phyloP scores from a whole-genome alignment of 495 filamentous ascomycete species.

The Pyrenopolyporus hunteri region DNA sequence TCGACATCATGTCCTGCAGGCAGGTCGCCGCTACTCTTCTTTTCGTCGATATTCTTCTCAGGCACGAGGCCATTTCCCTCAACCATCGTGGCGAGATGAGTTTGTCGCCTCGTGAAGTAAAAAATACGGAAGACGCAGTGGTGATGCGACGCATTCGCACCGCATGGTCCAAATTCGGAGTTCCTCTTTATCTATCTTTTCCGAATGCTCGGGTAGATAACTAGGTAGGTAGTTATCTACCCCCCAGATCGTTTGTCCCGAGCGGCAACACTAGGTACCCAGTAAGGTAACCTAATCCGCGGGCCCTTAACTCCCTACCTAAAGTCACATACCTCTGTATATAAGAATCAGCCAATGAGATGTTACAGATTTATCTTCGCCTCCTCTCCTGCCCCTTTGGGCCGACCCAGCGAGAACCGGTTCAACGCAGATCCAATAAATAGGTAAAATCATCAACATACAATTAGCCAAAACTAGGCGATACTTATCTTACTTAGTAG shows the following conservation, averaged over 20 bases:
- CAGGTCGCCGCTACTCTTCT: constrained; percentile 16
- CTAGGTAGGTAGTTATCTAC: not conserved
- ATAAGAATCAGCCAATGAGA: not conserved
- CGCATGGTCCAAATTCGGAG: too few relatives aligned
- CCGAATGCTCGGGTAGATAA: too few relatives aligned
- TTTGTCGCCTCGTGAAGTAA: not conserved
- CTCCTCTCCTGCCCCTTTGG: not conserved
- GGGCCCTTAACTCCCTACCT: not conserved
- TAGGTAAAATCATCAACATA: too few relatives aligned
- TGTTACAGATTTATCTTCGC: not conserved
- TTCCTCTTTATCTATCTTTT: constrained; percentile 2
- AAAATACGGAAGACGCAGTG: not conserved
- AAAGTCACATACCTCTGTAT: not conserved
- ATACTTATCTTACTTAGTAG: too few relatives aligned
- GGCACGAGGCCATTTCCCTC: not conserved
- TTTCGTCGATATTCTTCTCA: constrained; percentile 1
- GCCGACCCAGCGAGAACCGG: not conserved
- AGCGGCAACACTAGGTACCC: not conserved
- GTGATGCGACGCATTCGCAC: not conserved
- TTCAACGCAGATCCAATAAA: not conserved
- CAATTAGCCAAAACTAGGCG: too few relatives aligned
- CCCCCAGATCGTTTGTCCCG: not conserved
- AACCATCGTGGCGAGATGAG: constrained; percentile 5
- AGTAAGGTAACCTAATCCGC: too few relatives aligned
- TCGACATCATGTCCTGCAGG: constrained; percentile 24